Evolutionary conservation across 2,329 filamentous ascomycete species (phyloP).

Genomic region (Aspergillus neotritici): DNA sequence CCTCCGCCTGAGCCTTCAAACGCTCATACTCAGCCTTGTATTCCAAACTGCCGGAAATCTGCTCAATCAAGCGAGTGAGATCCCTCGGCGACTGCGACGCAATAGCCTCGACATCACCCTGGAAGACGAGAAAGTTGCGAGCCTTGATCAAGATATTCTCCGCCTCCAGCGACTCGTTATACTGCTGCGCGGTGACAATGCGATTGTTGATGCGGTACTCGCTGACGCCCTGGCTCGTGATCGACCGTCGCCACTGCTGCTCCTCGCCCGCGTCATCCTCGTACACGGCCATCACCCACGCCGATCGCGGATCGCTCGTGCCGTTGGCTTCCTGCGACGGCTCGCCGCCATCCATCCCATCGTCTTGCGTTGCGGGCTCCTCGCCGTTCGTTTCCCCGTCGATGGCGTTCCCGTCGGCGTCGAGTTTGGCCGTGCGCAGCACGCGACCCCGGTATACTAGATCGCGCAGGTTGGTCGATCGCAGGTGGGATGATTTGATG

Average conservation of each 20-base stretch:
- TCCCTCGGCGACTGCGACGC: slow-evolving; percentile 92
- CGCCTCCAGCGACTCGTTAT: slow-evolving; percentile 84
- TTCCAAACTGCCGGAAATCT: slow-evolving; percentile 93
- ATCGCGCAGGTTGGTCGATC: slow-evolving; percentile 88
- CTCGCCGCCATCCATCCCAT: slow-evolving; percentile 50
- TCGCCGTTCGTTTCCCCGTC: slow-evolving; percentile 58
- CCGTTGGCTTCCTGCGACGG: slow-evolving; percentile 55
- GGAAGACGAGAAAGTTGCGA: slow-evolving; percentile 95
- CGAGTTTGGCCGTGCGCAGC: slow-evolving; percentile 84
- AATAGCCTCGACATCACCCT: slow-evolving; percentile 95
- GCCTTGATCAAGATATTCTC: slow-evolving; percentile 98
- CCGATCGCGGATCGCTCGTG: slow-evolving; percentile 76
- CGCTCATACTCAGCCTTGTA: slow-evolving; percentile 91
- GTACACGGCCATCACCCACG: slow-evolving; percentile 99
- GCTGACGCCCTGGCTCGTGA: slow-evolving; percentile 80
- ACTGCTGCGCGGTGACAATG: slow-evolving; percentile 79
- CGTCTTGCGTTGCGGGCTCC: slow-evolving; percentile 29
- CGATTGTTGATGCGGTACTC: slow-evolving; percentile 97
- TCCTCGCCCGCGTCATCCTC: slow-evolving; percentile 94
- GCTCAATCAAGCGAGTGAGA: slow-evolving; percentile 87
- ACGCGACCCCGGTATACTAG: slow-evolving; percentile 94
- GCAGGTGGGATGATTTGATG: slow-evolving; percentile 96
- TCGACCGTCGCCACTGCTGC: slow-evolving; percentile 91
- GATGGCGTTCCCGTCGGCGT: slow-evolving; percentile 70
- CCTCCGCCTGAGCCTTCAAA: slow-evolving; percentile 78